Evolutionary conservation across 768 basidiomycete species (phyloP).

Genomic region (Tulasnella sp.): DNA sequence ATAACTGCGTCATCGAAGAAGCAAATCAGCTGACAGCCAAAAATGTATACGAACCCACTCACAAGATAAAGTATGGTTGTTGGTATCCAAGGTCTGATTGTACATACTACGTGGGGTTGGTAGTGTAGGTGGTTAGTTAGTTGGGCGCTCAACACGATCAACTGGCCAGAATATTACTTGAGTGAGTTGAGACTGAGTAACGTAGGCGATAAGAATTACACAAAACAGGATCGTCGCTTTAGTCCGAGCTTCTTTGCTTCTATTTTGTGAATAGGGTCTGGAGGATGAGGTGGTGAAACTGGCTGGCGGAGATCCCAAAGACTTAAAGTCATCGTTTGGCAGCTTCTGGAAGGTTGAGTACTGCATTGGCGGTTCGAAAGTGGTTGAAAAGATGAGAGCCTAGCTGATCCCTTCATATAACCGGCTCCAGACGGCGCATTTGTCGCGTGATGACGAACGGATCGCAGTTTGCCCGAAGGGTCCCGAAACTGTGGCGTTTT

Average conservation of each 20-base stretch:
- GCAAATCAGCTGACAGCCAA: constrained; percentile 24
- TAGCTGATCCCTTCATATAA: background rate
- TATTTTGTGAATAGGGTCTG: background rate
- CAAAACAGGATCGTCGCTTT: constrained; percentile 33
- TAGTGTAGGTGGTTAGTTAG: background rate
- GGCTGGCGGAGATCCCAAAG: background rate
- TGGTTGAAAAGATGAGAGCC: background rate
- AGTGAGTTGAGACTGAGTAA: constrained; percentile 72
- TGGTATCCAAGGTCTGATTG: constrained; percentile 75
- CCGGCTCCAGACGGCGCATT: background rate
- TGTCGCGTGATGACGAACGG: background rate
- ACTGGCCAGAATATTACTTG: constrained; percentile 56
- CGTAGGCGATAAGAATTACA: constrained; percentile 56
- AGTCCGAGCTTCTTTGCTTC: background rate
- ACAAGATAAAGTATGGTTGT: constrained; percentile 91
- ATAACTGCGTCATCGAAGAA: constrained; percentile 57
- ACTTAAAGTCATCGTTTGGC: background rate
- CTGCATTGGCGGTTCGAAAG: background rate
- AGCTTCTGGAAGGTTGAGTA: background rate
- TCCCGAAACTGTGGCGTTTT: background rate
- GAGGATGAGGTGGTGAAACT: background rate
- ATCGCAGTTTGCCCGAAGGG: background rate
- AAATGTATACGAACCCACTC: constrained; percentile 41
- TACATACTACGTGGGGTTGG: constrained; percentile 60
- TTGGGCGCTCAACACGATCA: background rate